phyloP scores from a whole-genome alignment of 352 stramenopile species.

The Pythium grandisporangium region DNA sequence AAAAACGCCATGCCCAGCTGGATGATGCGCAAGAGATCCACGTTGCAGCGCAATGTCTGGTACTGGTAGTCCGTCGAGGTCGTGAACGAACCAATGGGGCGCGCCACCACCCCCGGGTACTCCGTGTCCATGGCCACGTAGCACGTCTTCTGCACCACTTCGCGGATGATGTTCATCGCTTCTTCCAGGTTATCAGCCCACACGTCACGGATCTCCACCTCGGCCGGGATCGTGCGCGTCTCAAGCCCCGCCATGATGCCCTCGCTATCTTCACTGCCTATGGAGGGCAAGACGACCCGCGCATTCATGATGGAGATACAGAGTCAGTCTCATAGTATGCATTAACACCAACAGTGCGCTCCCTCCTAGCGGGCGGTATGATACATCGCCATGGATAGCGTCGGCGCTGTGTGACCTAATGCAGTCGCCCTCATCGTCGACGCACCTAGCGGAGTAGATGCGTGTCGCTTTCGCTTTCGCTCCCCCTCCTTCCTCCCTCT shows the following conservation, averaged over 20 bases:
- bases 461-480: too few species aligned
- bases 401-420: too few species aligned
- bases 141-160: conserved; percentile 93
- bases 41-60: conserved; percentile 97
- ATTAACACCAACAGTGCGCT: too few species aligned
- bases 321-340: too few species aligned
- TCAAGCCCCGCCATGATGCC: conserved; percentile 13
- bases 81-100: conserved; percentile 94
- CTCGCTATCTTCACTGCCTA: not conserved
- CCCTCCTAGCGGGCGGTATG: too few species aligned
- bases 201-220: conserved; percentile 93
- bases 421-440: too few species aligned
- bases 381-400: too few species aligned
- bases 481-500: too few species aligned
- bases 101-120: conserved; percentile 98
- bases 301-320: too few species aligned
- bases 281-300: too few species aligned
- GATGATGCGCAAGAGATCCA: conserved; percentile 98
- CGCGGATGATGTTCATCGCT: conserved; percentile 94
- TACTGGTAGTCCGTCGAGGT: conserved; percentile 98
- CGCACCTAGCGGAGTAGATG: too few species aligned
- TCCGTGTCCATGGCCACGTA: conserved; percentile 99
- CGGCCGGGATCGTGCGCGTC: conserved; percentile 42
- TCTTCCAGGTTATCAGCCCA: conserved; percentile 91
- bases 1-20: conserved; percentile 97